Percentiles rank a stretch among this genome's conserved stretches.
phyloP scores from a whole-genome alignment of 129 eudicot species.

The Flaveria trinervia region DNA sequence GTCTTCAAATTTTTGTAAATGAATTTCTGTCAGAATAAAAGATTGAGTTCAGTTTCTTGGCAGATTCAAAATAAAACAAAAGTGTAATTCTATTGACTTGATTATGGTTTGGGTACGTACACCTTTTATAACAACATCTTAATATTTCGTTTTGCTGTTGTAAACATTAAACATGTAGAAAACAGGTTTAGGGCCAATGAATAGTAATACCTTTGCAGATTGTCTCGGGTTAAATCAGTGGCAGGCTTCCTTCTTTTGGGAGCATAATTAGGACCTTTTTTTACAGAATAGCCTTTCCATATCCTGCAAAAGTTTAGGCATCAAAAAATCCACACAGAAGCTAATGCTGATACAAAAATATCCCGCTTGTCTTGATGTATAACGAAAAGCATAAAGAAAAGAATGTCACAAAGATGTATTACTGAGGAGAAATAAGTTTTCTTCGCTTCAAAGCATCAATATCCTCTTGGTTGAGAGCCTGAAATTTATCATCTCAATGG shows the following conservation, averaged over 20 bases:
- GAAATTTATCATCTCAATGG: constrained; percentile 24
- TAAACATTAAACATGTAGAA: not conserved
- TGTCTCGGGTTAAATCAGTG: constrained; percentile 87
- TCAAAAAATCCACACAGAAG: constrained; percentile 15
- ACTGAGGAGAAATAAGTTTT: constrained; percentile 76
- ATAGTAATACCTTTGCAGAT: constrained; percentile 64
- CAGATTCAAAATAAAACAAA: not conserved
- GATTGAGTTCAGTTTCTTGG: constrained; percentile 1
- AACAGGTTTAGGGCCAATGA: not conserved
- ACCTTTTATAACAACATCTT: not conserved
- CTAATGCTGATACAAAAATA: not conserved
- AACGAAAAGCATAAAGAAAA: not conserved
- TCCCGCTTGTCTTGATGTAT: not conserved
- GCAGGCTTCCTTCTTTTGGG: constrained; percentile 84
- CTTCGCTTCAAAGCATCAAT: constrained; percentile 74
- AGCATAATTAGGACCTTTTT: constrained; percentile 88
- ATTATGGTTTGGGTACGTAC: not conserved
- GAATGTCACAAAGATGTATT: constrained; percentile 31
- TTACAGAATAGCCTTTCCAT: constrained; percentile 90
- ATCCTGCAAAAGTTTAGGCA: constrained; percentile 44
- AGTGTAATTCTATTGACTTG: not conserved
- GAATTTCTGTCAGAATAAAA: not conserved
- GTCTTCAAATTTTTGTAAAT: not conserved
- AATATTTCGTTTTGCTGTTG: not conserved
- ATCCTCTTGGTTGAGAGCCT: constrained; percentile 60